phyloP scores from a whole-genome alignment of 192 early-diverging fungal genomes.

The Endogone sp. region DNA sequence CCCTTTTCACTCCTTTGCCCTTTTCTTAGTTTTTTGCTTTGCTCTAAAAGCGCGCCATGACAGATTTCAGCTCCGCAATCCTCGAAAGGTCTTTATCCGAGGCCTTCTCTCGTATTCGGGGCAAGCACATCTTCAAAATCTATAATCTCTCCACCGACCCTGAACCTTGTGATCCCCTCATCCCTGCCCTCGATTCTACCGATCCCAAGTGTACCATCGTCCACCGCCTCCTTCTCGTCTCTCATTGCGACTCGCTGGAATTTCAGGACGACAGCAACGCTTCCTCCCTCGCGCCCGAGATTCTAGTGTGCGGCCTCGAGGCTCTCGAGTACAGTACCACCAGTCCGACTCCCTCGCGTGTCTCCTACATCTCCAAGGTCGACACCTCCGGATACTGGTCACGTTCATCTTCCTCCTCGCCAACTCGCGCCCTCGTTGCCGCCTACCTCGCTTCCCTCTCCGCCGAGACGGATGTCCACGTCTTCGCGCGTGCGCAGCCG shows the following conservation, averaged over 20 bases:
- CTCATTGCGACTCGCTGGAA: too few species aligned
- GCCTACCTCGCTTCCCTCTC: slow-evolving; percentile 30
- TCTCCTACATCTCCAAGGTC: slow-evolving; percentile 39
- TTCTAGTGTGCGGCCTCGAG: neutral
- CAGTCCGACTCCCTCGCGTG: neutral
- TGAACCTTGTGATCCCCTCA: neutral
- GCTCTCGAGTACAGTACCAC: neutral
- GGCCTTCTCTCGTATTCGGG: neutral
- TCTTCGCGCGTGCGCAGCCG: slow-evolving; percentile 85
- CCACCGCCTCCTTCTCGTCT: neutral
- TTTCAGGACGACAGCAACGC: neutral
- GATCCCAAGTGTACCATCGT: neutral
- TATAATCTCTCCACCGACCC: neutral
- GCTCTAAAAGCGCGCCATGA: neutral
- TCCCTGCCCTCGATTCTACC: neutral
- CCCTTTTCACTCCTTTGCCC: too few species aligned
- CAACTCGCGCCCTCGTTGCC: slow-evolving; percentile 23
- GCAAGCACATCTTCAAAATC: neutral
- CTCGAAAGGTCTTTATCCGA: neutral
- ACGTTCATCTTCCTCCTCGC: slow-evolving; percentile 7
- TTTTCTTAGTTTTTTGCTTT: too few species aligned
- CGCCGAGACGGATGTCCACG: slow-evolving; percentile 29
- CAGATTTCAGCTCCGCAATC: neutral
- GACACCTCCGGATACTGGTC: slow-evolving; percentile 39
- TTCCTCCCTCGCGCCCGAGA: neutral